Evolutionary conservation across 2,329 filamentous ascomycete genomes (phyloP).

Genomic region (Madurella fahalii): DNA sequence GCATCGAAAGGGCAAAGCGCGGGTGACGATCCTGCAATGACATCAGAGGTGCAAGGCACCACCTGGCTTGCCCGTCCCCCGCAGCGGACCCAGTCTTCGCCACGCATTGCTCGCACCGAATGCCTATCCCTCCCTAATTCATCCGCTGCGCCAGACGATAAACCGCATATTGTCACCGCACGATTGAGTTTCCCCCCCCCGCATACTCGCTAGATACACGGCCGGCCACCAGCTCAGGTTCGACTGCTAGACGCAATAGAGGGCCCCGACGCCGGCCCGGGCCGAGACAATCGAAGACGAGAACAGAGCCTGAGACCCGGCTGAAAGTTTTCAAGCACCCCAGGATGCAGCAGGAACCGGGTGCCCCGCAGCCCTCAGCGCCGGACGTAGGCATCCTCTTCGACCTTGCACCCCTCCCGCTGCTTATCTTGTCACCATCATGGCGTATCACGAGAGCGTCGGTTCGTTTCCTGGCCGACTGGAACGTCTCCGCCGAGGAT

Average conservation of each 20-base stretch:
- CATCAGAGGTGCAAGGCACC: not conserved
- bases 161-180: no score
- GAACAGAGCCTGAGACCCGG: not conserved
- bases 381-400: constrained; percentile 27
- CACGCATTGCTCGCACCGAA: no score
- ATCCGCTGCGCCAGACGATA: no score
- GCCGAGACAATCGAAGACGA: not conserved
- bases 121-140: no score
- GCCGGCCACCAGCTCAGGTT: not conserved
- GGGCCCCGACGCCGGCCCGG: not conserved
- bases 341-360: not conserved
- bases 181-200: no score
- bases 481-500: constrained; percentile 25
- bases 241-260: not conserved
- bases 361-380: not conserved
- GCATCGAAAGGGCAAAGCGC: not conserved
- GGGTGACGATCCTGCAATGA: not conserved
- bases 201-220: no score
- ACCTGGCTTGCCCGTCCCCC: not conserved
- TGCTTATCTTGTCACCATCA: constrained; percentile 30
- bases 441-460: constrained; percentile 32
- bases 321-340: not conserved
- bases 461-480: constrained; percentile 28
- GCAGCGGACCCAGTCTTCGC: no score
- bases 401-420: constrained; percentile 31